These are phyloP conservation scores for Calonectria naviculata DNA, from an alignment of 2,329 filamentous ascomycete species.

Conservation along the genomic window DNA sequence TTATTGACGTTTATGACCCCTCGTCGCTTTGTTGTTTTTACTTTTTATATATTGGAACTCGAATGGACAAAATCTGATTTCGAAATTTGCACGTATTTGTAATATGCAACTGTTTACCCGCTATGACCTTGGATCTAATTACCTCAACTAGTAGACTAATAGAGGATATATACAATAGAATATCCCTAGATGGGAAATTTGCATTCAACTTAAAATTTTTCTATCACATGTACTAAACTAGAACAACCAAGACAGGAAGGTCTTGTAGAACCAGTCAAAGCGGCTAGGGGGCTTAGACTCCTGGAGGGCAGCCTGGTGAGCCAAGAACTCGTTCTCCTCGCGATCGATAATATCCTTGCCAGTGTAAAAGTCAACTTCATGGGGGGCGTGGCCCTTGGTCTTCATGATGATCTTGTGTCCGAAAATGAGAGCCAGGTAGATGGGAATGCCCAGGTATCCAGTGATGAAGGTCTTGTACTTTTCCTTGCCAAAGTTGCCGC, in stretches of 20 bases:
- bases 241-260: conserved; percentile 52
- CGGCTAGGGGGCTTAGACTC: conserved; percentile 36
- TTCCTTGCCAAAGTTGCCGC: conserved; percentile 63
- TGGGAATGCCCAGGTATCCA: conserved; percentile 80
- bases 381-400: conserved; percentile 64
- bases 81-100: too few relatives aligned
- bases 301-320: conserved; percentile 43
- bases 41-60: too few relatives aligned
- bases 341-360: conserved; percentile 80
- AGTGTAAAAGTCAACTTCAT: conserved; percentile 75
- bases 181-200: neutral
- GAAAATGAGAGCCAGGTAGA: conserved; percentile 77
- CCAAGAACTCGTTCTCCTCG: conserved; percentile 77
- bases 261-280: conserved; percentile 50
- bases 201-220: neutral
- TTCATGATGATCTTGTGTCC: conserved; percentile 72
- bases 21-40: too few relatives aligned
- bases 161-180: neutral
- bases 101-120: too few relatives aligned
- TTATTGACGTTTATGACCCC: too few relatives aligned
- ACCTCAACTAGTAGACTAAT: too few relatives aligned
- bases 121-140: too few relatives aligned
- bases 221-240: conserved; percentile 28
- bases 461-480: conserved; percentile 83
- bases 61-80: too few relatives aligned